phyloP scores from a whole-genome alignment of 2,329 filamentous ascomycete species.

The Madurella mycetomatis region DNA sequence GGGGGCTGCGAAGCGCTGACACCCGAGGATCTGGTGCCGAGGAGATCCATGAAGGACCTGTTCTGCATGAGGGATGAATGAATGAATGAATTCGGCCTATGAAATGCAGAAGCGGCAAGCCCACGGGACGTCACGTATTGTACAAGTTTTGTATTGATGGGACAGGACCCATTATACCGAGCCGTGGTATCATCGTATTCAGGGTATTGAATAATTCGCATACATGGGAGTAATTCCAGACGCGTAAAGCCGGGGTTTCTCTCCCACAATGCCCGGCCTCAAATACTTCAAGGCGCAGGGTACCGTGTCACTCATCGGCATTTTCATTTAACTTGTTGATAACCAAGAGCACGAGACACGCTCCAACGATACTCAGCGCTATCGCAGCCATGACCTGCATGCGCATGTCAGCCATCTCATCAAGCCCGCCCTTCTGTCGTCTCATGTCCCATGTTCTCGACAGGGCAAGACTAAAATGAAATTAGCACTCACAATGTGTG shows the following conservation, averaged over 20 bases:
- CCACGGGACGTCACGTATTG: neutral
- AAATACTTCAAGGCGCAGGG: too few species aligned
- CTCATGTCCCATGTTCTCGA: neutral
- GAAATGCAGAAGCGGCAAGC: neutral
- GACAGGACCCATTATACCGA: neutral
- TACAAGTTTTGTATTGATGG: neutral
- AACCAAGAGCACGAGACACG: constrained; percentile 60
- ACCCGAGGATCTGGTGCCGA: constrained; percentile 23
- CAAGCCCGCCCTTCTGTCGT: neutral
- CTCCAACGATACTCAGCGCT: constrained; percentile 58
- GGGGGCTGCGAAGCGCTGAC: constrained; percentile 57
- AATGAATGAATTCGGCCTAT: neutral
- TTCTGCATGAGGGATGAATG: constrained; percentile 15
- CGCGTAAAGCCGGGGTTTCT: too few species aligned
- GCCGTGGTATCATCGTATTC: neutral
- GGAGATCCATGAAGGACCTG: constrained; percentile 11
- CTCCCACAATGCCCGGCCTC: too few species aligned
- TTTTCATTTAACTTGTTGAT: constrained; percentile 37
- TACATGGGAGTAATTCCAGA: too few species aligned
- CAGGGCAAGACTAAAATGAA: too few species aligned
- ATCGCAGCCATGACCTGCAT: constrained; percentile 57
- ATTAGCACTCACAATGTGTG: constrained; percentile 60
- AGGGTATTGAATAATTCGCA: too few species aligned
- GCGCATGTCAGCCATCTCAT: neutral
- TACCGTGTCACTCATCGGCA: constrained; percentile 14